A percentile compares a stretch with the other conserved stretches of the same genome.
These are phyloP conservation scores for Backusella parvicylindrica DNA, from an alignment of 192 early-diverging fungal species.

Conservation along the genomic window DNA sequence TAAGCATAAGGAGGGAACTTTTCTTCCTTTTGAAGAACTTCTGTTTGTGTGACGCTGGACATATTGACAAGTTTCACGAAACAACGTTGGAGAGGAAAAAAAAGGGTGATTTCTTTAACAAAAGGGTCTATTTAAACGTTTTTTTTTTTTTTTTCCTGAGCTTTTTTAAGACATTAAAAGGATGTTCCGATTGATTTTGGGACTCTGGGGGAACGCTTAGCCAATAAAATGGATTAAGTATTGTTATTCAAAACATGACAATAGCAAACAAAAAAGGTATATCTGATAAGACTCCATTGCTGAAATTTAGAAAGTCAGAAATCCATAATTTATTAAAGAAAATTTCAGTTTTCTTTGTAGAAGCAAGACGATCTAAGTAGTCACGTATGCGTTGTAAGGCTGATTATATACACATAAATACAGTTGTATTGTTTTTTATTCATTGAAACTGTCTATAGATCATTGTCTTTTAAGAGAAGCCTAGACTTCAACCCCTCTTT, in stretches of 20 bases:
- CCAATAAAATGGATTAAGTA: background rate
- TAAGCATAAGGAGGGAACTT: slow-evolving; percentile 11
- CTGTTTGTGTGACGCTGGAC: background rate
- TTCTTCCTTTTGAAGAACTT: background rate
- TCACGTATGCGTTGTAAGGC: background rate
- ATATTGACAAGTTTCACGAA: background rate
- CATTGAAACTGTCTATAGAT: background rate
- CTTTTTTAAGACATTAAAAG: background rate
- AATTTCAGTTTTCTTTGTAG: background rate
- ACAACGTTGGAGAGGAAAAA: background rate
- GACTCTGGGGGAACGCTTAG: background rate
- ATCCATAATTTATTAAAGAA: background rate
- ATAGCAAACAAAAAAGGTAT: background rate
- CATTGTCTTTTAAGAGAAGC: background rate
- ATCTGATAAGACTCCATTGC: background rate
- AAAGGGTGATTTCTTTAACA: background rate
- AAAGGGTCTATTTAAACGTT: background rate
- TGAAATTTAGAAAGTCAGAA: background rate
- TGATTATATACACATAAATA: background rate
- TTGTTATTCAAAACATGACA: background rate
- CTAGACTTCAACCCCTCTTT: background rate
- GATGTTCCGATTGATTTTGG: background rate
- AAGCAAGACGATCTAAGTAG: background rate
- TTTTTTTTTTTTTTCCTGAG: background rate
- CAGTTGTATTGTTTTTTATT: background rate